Evolutionary conservation across 2,329 filamentous ascomycete genomes (phyloP), one percentile per base, ranked within the genome.

Genomic region (Sarocladium brachiariae): DNA sequence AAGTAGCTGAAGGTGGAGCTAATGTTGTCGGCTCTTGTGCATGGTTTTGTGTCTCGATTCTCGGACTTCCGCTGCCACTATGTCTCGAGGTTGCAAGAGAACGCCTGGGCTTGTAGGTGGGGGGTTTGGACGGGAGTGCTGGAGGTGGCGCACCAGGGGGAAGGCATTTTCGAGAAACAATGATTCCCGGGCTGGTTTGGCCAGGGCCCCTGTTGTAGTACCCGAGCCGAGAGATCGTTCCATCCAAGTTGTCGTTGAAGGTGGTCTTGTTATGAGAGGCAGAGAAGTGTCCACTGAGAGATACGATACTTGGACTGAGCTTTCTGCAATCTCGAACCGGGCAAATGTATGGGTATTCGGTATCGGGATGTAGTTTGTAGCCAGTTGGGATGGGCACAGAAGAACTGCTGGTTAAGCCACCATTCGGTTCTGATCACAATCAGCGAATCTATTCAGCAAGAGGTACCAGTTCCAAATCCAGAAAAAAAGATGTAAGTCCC

Each of bases 241-340:
- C 65, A n/a, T 66, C 63, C 10, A 54, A 49, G 39, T 67, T 67
- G 50, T 68, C 65, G 27, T 67, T 66, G 41, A 64, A 57, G 2
- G 52, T 53, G 13, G 5, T 41, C 34, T 30, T 47, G 19, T 50
- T 51, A 25, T 65, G 63, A 1, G 24, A 21, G 1, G 49, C 18
- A 2, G 38, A 37, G 23, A 59, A 56, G 39, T 59, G 57, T 1
- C 52, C 54, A 1, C 37, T 52, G 14, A 59, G 48, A 2, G 11
- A 47, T 24, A 19, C 23, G 18, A 39, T 5, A 51, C 4, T 4
- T 19, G 46, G 1, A 24, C 35, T 19, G 62, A 62, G 2, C 57
- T 21, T 3, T 34, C 56, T 53, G 35, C 65, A 67, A 11, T 51
- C 50, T 1, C 59, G 58, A 2, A 65, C 55, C 3, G 65, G 63